These are phyloP conservation scores for Tolypocladium amazonense DNA, from an alignment of 2,329 filamentous ascomycete species.

Conservation along the genomic window DNA sequence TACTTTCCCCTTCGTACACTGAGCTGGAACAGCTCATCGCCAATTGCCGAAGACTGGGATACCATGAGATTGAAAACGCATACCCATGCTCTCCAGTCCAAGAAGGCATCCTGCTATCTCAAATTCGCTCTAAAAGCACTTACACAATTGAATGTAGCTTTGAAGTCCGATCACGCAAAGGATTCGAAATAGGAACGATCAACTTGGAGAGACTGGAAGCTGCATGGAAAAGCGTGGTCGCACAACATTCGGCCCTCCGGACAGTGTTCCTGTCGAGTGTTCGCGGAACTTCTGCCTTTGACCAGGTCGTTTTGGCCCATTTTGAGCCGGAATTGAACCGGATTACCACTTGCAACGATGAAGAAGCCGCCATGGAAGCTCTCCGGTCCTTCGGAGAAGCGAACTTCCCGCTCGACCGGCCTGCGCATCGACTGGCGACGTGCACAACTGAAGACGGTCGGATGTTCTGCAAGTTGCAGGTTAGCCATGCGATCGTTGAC, in stretches of 20 bases:
- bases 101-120: background rate
- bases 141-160: background rate
- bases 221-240: background rate
- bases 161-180: background rate
- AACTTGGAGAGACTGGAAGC: background rate
- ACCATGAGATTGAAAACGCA: background rate
- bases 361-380: background rate
- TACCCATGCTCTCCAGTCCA: background rate
- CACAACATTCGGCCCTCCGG: background rate
- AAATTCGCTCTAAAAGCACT: background rate
- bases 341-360: background rate
- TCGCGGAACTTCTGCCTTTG: background rate
- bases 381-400: background rate
- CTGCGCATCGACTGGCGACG: background rate
- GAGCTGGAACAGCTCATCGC: background rate
- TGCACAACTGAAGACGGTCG: background rate
- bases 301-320: background rate
- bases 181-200: background rate
- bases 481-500: background rate
- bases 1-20: background rate
- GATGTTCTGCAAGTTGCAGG: background rate
- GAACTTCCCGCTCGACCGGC: background rate
- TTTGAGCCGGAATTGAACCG: background rate
- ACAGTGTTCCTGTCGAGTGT: background rate
- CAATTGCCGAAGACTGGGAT: background rate